Percentiles rank a stretch among this genome's conserved stretches.
phyloP scores from a whole-genome alignment of 495 filamentous ascomycete species.

The Staphylotrichum longicolle region DNA sequence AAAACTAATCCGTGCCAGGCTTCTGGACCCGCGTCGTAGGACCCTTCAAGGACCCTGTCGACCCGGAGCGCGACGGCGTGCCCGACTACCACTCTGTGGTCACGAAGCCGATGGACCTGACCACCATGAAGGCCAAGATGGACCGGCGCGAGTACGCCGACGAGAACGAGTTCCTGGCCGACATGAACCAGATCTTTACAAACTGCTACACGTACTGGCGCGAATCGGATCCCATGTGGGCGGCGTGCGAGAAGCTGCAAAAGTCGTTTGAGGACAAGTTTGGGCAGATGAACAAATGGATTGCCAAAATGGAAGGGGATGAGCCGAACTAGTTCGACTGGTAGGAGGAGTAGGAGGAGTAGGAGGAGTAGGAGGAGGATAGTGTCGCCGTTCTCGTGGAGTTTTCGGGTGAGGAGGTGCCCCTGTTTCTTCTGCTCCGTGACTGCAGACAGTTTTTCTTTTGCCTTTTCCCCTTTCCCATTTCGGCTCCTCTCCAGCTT shows the following conservation, averaged over 20 bases:
- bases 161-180: conserved; percentile 44
- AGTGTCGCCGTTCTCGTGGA: not conserved
- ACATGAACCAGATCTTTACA: conserved; percentile 50
- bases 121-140: conserved; percentile 51
- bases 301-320: conserved; percentile 47
- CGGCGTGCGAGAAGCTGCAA: conserved; percentile 45
- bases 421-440: no score
- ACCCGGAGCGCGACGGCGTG: conserved; percentile 44
- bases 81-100: conserved; percentile 50
- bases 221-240: conserved; percentile 44
- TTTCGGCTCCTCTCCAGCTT: no score
- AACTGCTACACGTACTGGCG: conserved; percentile 52
- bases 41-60: conserved; percentile 49
- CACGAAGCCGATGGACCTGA: conserved; percentile 49
- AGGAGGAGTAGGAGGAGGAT: not conserved
- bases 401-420: no score
- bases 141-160: conserved; percentile 41
- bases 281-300: conserved; percentile 49
- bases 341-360: not conserved
- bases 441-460: not conserved
- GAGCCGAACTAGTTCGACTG: conserved; percentile 29
- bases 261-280: conserved; percentile 54
- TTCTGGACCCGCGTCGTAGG: conserved; percentile 59
- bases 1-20: conserved; percentile 30
- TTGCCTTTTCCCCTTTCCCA: not conserved